Base-by-base conservation (phyloP, 805 yeast genomes). In the Wickerhamomyces chaumierensis region DNA sequence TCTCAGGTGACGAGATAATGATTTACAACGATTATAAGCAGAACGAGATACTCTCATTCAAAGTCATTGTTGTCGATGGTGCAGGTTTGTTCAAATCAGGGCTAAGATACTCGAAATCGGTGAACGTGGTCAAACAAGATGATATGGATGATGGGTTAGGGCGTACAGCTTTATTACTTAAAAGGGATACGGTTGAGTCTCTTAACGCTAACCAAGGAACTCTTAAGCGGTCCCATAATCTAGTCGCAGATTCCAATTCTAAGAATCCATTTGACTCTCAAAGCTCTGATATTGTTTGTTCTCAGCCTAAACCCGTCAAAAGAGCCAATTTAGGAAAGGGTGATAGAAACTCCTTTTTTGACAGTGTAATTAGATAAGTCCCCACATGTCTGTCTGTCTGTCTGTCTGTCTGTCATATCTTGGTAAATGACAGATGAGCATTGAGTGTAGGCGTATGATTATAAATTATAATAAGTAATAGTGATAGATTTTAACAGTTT, bases 31-130 rank as follows among this genome's bases (percentile, higher is more conserved):
- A 85, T 53, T 68, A 60, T 18, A 61, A 63, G 5, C 62, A 72
- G 15, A 58, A 65, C 12, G 76, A 75, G 33, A 66, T 58, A 36
- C 59, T 82, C 48, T 71, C 76, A 2, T 82, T 73, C 50, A 57
- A 55, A 34, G 71, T 81, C 3, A 54, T 61, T 13, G 62, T 81
- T 19, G 62, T 65, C 38, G 87, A 81, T 47, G 57, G 71, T 1
- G 77, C 86, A 0, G 88, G 88, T 2, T 55, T 80, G 17, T 79
- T 70, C 57, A 68, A 71, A 38, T 69, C 67, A 13, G 78, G 78
- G 8, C 57, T 34, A 5, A 19, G 21, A 33, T 35, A 6, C 12
- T 32, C 16, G 34, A 18, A 13, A 12, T 41, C 33, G 3, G 21
- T 39, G 15, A 18, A 9, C 9, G 31, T 41, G 7, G 23, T 42